Conservation (phyloP, 805 yeast species). For the Myxozyma geophila region DNA sequence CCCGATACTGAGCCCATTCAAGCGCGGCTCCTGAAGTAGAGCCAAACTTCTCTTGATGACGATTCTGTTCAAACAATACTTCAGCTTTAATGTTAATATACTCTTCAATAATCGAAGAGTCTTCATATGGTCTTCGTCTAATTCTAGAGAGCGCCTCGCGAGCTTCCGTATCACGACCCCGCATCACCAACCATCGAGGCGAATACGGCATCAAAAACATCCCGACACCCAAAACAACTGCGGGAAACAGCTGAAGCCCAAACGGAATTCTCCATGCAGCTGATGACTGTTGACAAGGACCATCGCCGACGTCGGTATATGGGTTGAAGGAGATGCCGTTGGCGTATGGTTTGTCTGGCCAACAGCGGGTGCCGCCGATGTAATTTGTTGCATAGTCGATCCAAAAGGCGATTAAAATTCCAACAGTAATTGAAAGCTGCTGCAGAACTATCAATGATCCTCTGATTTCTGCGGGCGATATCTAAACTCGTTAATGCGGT, state of each 20-base stretch:
- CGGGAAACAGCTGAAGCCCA: conserved; percentile 61
- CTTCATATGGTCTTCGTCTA: neutral
- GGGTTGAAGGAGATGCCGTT: conserved; percentile 26
- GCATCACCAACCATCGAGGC: conserved; percentile 61
- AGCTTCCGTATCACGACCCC: conserved; percentile 61
- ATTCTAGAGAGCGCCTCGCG: conserved; percentile 13
- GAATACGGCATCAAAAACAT: conserved; percentile 48
- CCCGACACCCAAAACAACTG: conserved; percentile 52
- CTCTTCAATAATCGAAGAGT: conserved; percentile 28
- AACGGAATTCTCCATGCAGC: conserved; percentile 67
- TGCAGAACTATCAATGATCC: conserved; percentile 39
- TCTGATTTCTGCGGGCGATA: conserved; percentile 39
- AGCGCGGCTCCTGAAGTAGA: neutral
- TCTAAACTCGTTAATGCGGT: neutral
- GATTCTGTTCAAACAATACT: conserved; percentile 7
- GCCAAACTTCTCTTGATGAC: conserved; percentile 9
- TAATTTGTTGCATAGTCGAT: conserved; percentile 51
- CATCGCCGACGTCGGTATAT: conserved; percentile 17
- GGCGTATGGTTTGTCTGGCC: conserved; percentile 21
- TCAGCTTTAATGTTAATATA: conserved; percentile 20
- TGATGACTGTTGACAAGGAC: conserved; percentile 37
- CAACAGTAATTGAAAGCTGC: conserved; percentile 43
- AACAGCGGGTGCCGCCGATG: conserved; percentile 46
- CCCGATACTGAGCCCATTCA: conserved; percentile 3
- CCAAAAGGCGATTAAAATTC: conserved; percentile 44